Conservation (phyloP, 306 rosid species). For the Inga laurina region DNA sequence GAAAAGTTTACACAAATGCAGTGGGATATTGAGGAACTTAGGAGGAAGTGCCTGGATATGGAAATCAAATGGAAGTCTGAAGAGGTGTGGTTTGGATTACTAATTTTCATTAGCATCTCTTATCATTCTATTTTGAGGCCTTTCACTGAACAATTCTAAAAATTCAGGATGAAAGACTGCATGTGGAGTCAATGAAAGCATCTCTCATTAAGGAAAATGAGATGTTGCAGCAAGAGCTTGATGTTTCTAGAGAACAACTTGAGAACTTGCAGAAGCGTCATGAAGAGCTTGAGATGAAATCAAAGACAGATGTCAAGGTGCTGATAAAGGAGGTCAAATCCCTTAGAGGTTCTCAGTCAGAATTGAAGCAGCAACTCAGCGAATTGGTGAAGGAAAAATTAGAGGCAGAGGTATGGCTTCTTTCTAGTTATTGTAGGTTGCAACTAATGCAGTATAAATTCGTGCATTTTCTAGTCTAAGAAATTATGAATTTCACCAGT, state of each 20-base stretch:
- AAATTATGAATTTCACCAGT: conserved; percentile 25
- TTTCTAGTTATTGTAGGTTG: conserved; percentile 33
- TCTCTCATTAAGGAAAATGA: conserved; percentile 71
- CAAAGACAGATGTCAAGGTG: conserved; percentile 83
- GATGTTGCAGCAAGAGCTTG: conserved; percentile 72
- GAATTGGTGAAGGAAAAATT: conserved; percentile 74
- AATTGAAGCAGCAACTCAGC: conserved; percentile 79
- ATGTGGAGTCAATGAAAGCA: conserved; percentile 58
- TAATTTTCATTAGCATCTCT: conserved; percentile 22
- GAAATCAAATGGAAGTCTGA: conserved; percentile 66
- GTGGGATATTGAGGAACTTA: conserved; percentile 84
- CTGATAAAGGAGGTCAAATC: conserved; percentile 86
- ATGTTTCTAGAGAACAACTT: conserved; percentile 63
- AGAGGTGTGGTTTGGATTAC: conserved; percentile 57
- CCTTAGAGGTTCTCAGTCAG: conserved; percentile 74
- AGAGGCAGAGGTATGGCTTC: conserved; percentile 71
- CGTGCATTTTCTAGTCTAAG: conserved; percentile 15
- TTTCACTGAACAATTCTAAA: conserved; percentile 29
- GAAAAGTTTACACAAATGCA: conserved; percentile 86
- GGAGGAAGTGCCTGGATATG: conserved; percentile 71
- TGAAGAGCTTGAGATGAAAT: conserved; percentile 75
- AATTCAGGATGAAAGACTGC: conserved; percentile 74
- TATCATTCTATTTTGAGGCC: conserved; percentile 30
- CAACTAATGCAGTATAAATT: conserved; percentile 19
- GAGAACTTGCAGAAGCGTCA: conserved; percentile 64